Evolutionary conservation across 202 grass and related monocot genomes (phyloP), one percentile per base, ranked within the genome.

Genomic region (Hordeum pubiflorum): DNA sequence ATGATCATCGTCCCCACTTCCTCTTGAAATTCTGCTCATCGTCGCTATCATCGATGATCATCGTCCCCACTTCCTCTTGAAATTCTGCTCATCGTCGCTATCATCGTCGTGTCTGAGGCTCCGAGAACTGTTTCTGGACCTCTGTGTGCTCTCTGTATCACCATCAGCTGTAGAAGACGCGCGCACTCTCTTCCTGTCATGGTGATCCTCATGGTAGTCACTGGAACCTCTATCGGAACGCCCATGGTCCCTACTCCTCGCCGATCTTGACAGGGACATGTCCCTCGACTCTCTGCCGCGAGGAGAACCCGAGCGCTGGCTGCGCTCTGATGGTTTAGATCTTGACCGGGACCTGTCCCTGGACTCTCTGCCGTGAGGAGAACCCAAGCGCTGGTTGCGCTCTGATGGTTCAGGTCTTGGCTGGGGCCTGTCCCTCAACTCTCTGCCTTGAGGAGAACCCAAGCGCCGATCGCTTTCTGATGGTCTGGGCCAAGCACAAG

Each of bases 1-100:
- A 76, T 18, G 15, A 26, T 26, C 24, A 76, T 77, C 58, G 14
- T 43, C 85, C 81, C 89, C 85, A 82, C 39, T 40, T 81, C 71
- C 81, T 85, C 78, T 91, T 91, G 73, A 87, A 87, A 54, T 91
- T 84, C 50, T 67, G 65, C 34, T 91, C 85, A 27, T 87, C 89
- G 4, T 84, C 81, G 39, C 77, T 84, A 24, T 63, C 64, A 70
- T 89, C 83, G 29, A n/a, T n/a, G n/a, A n/a, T n/a, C 78, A 26
- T 58, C 58, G 14, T 43, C 85, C 81, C 89, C 85, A 82, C 39
- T 40, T 81, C 71, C 81, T 85, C 78, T 91, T 91, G 73, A 87
- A 87, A 54, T 91, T 84, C 50, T 67, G 65, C 34, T 91, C 85
- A 27, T 87, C 89, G 4, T 84, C 81, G 39, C 77, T 84, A 24